Evolutionary conservation across 495 filamentous ascomycete species (phyloP), one percentile per base, ranked within the genome.

Genomic region (Talaromyces adpressus): DNA sequence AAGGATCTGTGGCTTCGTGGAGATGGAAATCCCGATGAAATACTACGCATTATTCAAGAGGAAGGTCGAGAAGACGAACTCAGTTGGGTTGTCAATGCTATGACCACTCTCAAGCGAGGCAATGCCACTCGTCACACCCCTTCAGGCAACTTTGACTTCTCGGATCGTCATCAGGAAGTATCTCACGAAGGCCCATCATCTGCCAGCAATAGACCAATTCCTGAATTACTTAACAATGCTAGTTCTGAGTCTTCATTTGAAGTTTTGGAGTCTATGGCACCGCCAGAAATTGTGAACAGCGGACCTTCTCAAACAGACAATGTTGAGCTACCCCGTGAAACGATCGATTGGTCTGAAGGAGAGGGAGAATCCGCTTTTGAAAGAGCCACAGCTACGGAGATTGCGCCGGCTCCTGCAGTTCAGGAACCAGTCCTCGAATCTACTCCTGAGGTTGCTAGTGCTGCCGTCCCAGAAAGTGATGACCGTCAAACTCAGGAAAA

Each of bases 11-110:
- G 74, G 77, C 76, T 64, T 30, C 77, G 76, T 29, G 81, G 83
- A 1, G 76, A 82, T 41, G 85, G 87, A 12, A 79, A 89, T 64
- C 82, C 82, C 0, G 76, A 84, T 16, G 79, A 81, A 65, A 84
- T 90, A 20, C 65, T 87, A 6, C 72, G 78, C 47, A 84, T 90
- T 12, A 86, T 90, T 56, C 79, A 81, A 27, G 81, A 86, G 32
- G 87, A 89, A 66, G 78, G 81, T 27, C 79, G 81, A 12, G 75
- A 81, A 47, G 82, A 82, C 14, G 81, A 83, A 56, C 74, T 90
- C 49, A 75, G 77, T 36, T 80, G 79, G 79, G 67, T 81, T 51
- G 73, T 81, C 9, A 66, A 71, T 41, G 71, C 73, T 20, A 72
- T 81, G 66, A 72, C 63, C 9, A 73, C 66, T 12, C 64, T 71